Percentiles rank a stretch among this genome's conserved stretches.
Evolutionary conservation across 495 filamentous ascomycete species (phyloP).

Genomic region (Wilcoxina mikolae): DNA sequence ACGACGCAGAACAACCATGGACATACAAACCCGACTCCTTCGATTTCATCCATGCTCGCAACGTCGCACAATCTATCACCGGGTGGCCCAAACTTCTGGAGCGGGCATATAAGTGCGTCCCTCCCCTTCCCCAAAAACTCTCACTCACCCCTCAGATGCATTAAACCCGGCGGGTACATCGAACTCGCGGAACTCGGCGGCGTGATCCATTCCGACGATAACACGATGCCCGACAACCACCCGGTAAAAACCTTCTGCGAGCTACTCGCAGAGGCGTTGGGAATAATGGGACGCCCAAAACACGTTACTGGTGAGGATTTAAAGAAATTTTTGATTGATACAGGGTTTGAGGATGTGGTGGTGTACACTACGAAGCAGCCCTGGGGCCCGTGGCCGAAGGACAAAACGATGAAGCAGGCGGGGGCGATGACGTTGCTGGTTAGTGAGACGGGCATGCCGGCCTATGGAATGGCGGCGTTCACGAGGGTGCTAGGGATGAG

Average conservation of each 20-base stretch:
- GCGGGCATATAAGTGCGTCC: no score
- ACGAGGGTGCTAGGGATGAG: background rate
- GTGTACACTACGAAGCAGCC: background rate
- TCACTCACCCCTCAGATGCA: background rate
- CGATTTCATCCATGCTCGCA: background rate
- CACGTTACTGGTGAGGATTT: background rate
- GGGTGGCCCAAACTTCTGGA: no score
- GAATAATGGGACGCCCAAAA: background rate
- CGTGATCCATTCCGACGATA: constrained; percentile 3
- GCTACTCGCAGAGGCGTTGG: background rate
- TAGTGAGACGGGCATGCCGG: background rate
- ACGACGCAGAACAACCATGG: background rate
- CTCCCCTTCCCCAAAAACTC: no score
- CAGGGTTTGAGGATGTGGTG: background rate
- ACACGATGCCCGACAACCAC: background rate
- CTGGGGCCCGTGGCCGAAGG: constrained; percentile 2
- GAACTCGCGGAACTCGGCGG: background rate
- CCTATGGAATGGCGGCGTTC: background rate
- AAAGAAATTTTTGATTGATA: background rate
- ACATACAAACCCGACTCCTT: background rate
- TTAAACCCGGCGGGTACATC: constrained; percentile 7
- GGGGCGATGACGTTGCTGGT: background rate
- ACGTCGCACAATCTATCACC: background rate
- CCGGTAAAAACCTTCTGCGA: background rate
- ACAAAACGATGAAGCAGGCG: background rate